These are phyloP conservation scores for Cystofilobasidium bisporidii DNA, from an alignment of 768 basidiomycete genomes.

Conservation along the genomic window DNA sequence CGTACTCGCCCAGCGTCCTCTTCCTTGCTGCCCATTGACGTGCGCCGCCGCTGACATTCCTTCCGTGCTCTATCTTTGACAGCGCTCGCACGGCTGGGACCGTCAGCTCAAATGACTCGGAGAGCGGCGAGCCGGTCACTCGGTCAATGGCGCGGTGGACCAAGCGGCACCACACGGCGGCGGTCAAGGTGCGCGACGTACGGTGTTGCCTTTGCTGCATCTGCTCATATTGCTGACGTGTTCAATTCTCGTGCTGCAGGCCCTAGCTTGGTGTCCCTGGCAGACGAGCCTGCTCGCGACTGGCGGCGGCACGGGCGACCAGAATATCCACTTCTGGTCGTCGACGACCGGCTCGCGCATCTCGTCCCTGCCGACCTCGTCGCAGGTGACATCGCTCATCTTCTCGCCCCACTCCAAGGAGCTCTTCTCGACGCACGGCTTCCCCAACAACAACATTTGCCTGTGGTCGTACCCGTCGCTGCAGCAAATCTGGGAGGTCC, in stretches of 20 bases:
- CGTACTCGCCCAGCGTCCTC: too few species aligned
- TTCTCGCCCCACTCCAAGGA: constrained; percentile 85
- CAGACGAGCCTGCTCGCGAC: constrained; percentile 79
- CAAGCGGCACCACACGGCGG: constrained; percentile 81
- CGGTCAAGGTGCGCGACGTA: constrained; percentile 45
- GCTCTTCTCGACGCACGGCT: constrained; percentile 84
- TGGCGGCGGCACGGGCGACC: constrained; percentile 91
- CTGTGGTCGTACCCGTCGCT: constrained; percentile 63
- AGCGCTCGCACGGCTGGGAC: constrained; percentile 39
- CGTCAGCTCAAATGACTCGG: constrained; percentile 30
- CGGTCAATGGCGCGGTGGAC: constrained; percentile 62
- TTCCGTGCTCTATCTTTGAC: neutral
- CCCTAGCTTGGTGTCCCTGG: constrained; percentile 97
- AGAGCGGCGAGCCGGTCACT: constrained; percentile 10
- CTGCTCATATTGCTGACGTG: too few species aligned
- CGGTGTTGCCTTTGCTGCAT: too few species aligned
- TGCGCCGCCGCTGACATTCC: neutral
- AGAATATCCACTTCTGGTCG: constrained; percentile 43
- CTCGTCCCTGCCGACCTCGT: constrained; percentile 72
- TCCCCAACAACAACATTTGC: constrained; percentile 50
- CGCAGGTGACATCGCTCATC: constrained; percentile 83
- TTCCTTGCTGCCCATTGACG: too few species aligned
- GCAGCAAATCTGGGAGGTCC: constrained; percentile 70
- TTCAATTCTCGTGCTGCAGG: constrained; percentile 44
- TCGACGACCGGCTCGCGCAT: constrained; percentile 70